Evolutionary conservation across 2,329 filamentous ascomycete genomes (phyloP), one percentile per base, ranked within the genome.

Genomic region (Hypoxylon sp.): DNA sequence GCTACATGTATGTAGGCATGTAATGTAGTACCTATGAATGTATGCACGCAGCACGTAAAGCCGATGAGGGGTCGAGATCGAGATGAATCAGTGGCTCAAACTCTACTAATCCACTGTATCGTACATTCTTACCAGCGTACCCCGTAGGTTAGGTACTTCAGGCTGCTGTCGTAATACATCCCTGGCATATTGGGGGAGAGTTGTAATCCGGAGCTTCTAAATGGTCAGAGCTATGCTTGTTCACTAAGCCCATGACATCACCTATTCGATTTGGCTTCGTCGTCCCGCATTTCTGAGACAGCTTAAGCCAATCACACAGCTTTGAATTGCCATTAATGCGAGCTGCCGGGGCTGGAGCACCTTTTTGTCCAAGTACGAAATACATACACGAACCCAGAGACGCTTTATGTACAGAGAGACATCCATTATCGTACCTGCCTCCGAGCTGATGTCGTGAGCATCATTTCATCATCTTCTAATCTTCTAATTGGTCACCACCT

Each of bases 201-300:
- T 69, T 71, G 61, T 77, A 77, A 77, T 77, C 71, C 70, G 19
- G 62, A 66, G 66, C 72, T 70, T 62, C 53, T 74, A 65, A 77
- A 29, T 77, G 75, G 76, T 35, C 54, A 60, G 52, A 72, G 69
- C 73, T 72, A 46, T 63, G 59, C 27, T 50, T 55, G 29, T 39
- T 62, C 46, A 62, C 31, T 11, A 19, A 19, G 60, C 62, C 62
- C 24, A 70, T 76, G 75, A 77, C 74, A 76, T 77, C 74, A 75
- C 46, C 21, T 39, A 51, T 56, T 50, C 60, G 47, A 57, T 51
- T 4, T 31, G 47, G 42, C 37, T 53, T 47, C 39, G 15, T 35
- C 19, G 51, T 29, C 46, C 59, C 63, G 35, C 21, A 56, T 29
- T 50, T 48, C n/a, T 11, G 13, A 47, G 31, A 47, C 32, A 56